These are phyloP conservation scores for Zymoseptoria pseudotritici DNA, from an alignment of 2,329 filamentous ascomycete genomes.

Conservation along the genomic window DNA sequence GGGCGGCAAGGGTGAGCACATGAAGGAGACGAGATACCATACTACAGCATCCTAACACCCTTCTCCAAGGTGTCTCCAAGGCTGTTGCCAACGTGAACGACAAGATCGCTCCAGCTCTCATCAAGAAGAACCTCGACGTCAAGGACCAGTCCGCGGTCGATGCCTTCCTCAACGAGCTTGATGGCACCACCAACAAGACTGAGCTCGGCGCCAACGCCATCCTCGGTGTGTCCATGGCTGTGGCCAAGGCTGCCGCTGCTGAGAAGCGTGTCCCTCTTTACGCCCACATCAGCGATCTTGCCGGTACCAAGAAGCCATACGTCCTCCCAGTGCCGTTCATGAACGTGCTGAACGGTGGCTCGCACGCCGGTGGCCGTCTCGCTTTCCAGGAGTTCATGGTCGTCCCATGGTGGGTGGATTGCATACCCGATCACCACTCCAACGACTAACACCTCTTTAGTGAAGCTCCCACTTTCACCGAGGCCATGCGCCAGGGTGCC, in stretches of 20 bases:
- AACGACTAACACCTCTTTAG: conserved; percentile 42
- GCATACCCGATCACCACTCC: conserved; percentile 15
- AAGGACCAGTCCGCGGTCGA: conserved; percentile 50
- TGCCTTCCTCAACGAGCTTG: conserved; percentile 46
- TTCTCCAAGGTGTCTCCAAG: conserved; percentile 41
- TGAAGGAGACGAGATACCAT: not conserved
- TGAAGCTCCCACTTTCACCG: conserved; percentile 75
- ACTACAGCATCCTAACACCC: not conserved
- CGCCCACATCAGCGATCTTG: conserved; percentile 49
- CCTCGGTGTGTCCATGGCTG: conserved; percentile 53
- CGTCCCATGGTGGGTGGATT: conserved; percentile 38
- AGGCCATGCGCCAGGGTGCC: conserved; percentile 91
- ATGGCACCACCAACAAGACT: conserved; percentile 53
- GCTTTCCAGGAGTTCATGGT: conserved; percentile 55
- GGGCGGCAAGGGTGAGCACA: conserved; percentile 43
- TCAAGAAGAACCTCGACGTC: conserved; percentile 47
- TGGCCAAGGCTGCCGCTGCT: conserved; percentile 51
- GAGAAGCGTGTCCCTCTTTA: conserved; percentile 51
- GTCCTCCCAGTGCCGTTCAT: conserved; percentile 52
- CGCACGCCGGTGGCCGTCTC: conserved; percentile 89
- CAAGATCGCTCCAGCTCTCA: conserved; percentile 47
- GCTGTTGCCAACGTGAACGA: conserved; percentile 51
- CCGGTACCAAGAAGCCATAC: conserved; percentile 47
- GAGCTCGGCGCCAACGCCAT: conserved; percentile 55
- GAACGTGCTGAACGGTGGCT: conserved; percentile 62